Base-by-base conservation (phyloP, 495 filamentous ascomycete species). In the Rhizodiscina lignyota region DNA sequence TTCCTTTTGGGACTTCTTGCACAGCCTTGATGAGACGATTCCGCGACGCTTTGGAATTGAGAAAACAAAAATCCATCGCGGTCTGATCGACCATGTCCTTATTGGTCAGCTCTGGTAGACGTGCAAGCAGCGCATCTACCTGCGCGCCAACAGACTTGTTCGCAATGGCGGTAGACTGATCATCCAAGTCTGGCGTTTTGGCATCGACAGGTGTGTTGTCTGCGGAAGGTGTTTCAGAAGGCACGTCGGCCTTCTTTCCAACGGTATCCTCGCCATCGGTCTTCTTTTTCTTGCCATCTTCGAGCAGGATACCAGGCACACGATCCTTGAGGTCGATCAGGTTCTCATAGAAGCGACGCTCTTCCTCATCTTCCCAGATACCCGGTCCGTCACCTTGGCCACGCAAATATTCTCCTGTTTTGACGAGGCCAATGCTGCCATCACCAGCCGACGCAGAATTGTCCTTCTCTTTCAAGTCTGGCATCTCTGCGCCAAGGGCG, bases 301-400 rank as follows among this genome's bases (percentile, higher is more conserved):
- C 91, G 4, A 96, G 69, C 6, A 99, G 59, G 35, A 96, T 86
- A 10, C 76, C 80, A 5, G 89, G 89, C 16, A 99, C 89, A 44
- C 91, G 87, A 43, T 87, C 85, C 49, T 93, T 93, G 10, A 99
- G 66, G 53, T 99, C 89, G 13, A 89, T 76, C 4, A 96, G 61
- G 48, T 93, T 94, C 56, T 99, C 89, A 53, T 99, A 96, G 54
- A 96, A 99, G 22, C 89, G 79, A 36, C 91, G 69, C 53, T 99
- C 86, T 29, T 99, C 89, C 48, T 96, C 89, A 45, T 99, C 89
- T 60, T 96, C 91, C 89, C 89, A 99, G 45, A 96, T 94, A 1
- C 89, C 89, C n/a, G 84, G 69, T 5, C 87, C 87, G 40, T 94
- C 89, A 4, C 77, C 76, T 47, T 89, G 80, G 16, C 83, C 82